phyloP scores from a whole-genome alignment of 169 alveolate species.

The Cryptosporidium muris region DNA sequence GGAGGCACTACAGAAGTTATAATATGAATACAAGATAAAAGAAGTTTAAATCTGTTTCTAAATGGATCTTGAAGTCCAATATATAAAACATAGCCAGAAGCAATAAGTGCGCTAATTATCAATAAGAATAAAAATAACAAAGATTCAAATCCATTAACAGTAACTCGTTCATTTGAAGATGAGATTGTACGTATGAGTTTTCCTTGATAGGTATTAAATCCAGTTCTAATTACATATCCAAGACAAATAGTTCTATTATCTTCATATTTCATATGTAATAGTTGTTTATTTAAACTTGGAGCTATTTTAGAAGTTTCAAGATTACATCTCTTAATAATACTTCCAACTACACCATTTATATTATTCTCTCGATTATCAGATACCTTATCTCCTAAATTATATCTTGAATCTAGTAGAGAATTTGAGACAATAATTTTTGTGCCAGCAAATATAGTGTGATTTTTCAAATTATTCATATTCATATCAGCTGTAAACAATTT shows the following conservation, averaged over 20 bases:
- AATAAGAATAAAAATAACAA: slow-evolving; percentile 89
- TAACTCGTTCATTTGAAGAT: slow-evolving; percentile 89
- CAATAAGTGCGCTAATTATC: slow-evolving; percentile 89
- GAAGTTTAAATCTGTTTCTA: slow-evolving; percentile 87
- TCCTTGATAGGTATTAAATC: slow-evolving; percentile 90
- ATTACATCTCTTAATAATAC: not conserved
- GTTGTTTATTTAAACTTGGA: not conserved
- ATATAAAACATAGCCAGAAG: slow-evolving; percentile 91
- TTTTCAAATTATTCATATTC: slow-evolving; percentile 70
- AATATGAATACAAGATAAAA: slow-evolving; percentile 93
- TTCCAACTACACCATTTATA: slow-evolving; percentile 63
- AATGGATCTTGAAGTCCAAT: slow-evolving; percentile 83
- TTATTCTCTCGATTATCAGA: not conserved
- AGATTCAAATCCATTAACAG: slow-evolving; percentile 92
- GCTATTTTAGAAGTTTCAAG: not conserved
- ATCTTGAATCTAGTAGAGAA: slow-evolving; percentile 61
- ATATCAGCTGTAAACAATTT: not conserved
- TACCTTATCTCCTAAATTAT: not conserved
- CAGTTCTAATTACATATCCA: slow-evolving; percentile 84
- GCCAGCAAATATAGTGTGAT: slow-evolving; percentile 92
- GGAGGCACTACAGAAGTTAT: slow-evolving; percentile 99
- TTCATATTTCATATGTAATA: slow-evolving; percentile 29
- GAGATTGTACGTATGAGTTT: slow-evolving; percentile 95
- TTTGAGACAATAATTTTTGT: slow-evolving; percentile 87
- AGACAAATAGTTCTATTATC: slow-evolving; percentile 47